A percentile compares a stretch with the other conserved stretches of the same genome.
phyloP scores from a whole-genome alignment of 208 protist genomes.

The Ichthyophonus hoferi region DNA sequence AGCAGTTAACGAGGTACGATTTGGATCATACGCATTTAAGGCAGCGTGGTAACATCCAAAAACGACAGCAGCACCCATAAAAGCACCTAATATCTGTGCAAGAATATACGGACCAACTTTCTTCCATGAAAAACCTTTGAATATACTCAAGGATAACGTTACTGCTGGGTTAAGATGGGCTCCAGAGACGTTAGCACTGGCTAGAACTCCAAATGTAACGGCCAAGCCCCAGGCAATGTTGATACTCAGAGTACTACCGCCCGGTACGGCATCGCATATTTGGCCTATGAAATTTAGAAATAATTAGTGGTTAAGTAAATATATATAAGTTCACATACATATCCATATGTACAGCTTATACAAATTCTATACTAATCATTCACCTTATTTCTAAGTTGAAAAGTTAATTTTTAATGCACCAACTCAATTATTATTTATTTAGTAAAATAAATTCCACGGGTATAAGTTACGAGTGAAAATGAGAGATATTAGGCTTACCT shows the following conservation, averaged over 20 bases:
- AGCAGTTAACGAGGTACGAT: not conserved
- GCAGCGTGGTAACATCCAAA: not conserved
- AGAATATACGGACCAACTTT: not conserved
- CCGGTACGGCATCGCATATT: not conserved
- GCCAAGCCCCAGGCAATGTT: not conserved
- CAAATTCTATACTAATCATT: no score
- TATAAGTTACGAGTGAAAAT: not conserved
- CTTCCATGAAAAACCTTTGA: not conserved
- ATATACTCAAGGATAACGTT: not conserved
- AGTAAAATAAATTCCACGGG: not conserved
- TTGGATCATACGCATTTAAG: not conserved
- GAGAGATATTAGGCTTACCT: not conserved
- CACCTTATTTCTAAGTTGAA: no score
- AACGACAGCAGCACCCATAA: slow-evolving; percentile 1
- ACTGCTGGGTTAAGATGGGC: slow-evolving; percentile 26
- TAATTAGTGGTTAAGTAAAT: not conserved
- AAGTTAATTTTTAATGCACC: not conserved
- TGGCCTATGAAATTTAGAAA: not conserved
- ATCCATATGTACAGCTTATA: no score
- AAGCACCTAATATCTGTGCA: slow-evolving; percentile 21
- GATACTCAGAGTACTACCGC: not conserved
- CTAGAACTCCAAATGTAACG: slow-evolving; percentile 3
- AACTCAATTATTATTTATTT: not conserved
- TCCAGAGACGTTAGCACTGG: not conserved
- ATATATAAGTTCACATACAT: no score